A percentile compares a stretch with the other conserved stretches of the same genome.
These are phyloP conservation scores for Trichoderma asperellum DNA, from an alignment of 2,329 filamentous ascomycete species.

Conservation along the genomic window DNA sequence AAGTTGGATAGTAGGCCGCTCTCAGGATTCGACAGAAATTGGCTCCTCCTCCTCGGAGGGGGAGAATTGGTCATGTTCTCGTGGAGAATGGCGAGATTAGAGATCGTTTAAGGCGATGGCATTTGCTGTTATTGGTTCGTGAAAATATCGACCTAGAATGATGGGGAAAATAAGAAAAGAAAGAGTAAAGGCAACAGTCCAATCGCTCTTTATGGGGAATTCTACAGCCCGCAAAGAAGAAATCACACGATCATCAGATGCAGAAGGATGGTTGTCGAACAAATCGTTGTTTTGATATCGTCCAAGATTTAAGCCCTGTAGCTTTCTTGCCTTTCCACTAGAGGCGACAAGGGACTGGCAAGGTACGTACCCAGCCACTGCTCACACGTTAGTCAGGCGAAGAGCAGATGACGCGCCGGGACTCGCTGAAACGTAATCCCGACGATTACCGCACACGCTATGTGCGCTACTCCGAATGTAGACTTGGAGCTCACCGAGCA, in stretches of 20 bases:
- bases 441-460: neutral
- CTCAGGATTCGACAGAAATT: slow-evolving; percentile 48
- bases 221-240: neutral
- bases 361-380: slow-evolving; percentile 13
- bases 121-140: slow-evolving; percentile 17
- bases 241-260: neutral
- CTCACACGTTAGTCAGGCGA: neutral
- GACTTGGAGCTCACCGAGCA: neutral
- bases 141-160: neutral
- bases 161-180: neutral
- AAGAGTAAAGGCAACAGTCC: neutral
- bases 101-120: slow-evolving; percentile 20
- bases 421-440: slow-evolving; percentile 34
- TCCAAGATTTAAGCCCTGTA: slow-evolving; percentile 6
- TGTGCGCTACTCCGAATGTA: neutral
- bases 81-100: neutral
- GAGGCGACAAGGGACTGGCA: neutral
- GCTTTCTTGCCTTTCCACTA: neutral
- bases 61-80: slow-evolving; percentile 50
- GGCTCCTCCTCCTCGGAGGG: slow-evolving; percentile 45
- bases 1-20: slow-evolving; percentile 60
- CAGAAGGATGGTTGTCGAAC: neutral
- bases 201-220: neutral
- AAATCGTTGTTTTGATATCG: slow-evolving; percentile 11
- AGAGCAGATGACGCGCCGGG: slow-evolving; percentile 26